A percentile compares a stretch with the other conserved stretches of the same genome.
These are phyloP conservation scores for Dunaliella primolecta DNA, from an alignment of 139 green algal genomes.

Conservation along the genomic window DNA sequence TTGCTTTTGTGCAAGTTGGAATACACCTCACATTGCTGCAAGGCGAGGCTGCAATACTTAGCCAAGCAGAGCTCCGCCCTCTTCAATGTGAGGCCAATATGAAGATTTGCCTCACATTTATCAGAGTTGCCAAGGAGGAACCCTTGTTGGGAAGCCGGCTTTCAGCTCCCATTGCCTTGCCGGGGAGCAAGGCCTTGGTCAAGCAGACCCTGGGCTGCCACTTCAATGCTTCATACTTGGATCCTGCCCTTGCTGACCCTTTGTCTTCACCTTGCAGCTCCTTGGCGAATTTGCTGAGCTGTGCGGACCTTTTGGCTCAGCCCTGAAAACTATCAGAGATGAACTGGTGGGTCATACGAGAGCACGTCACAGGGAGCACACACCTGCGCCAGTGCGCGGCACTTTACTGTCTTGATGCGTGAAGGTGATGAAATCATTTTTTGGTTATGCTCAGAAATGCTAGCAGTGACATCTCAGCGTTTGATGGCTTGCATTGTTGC, in stretches of 20 bases:
- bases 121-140: neutral
- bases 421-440: neutral
- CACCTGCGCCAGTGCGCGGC: too few relatives aligned
- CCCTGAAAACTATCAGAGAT: constrained; percentile 36
- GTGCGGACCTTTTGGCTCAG: constrained; percentile 45
- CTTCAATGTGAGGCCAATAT: neutral
- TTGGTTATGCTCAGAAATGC: neutral
- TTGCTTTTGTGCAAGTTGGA: neutral
- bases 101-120: neutral
- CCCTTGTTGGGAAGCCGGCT: neutral
- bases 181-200: neutral
- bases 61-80: neutral
- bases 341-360: constrained; percentile 40
- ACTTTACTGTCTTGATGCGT: neutral
- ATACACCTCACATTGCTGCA: neutral
- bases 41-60: neutral
- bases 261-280: constrained; percentile 29
- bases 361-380: too few relatives aligned
- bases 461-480: neutral
- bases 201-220: neutral
- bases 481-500: neutral
- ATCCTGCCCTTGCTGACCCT: neutral
- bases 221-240: neutral
- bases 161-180: neutral
- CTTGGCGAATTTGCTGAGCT: constrained; percentile 49